Percentiles rank a stretch among this genome's conserved stretches.
These are phyloP conservation scores for Epichloe uncinata DNA, from an alignment of 2,329 filamentous ascomycete species.

Conservation along the genomic window DNA sequence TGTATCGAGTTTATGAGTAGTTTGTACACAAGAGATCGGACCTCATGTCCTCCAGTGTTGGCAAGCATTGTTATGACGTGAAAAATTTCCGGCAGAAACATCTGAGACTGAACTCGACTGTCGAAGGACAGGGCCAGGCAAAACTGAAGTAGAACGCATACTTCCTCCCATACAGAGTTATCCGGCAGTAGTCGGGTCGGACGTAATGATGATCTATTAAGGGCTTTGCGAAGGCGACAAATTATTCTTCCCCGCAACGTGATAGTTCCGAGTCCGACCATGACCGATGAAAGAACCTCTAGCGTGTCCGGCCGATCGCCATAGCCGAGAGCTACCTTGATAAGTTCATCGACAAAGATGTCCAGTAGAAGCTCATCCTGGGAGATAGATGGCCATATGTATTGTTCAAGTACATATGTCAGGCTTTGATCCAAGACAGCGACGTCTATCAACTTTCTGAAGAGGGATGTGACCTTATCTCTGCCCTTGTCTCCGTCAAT, in stretches of 20 bases:
- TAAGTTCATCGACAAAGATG: conserved; percentile 53
- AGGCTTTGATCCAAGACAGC: conserved; percentile 47
- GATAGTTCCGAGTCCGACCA: conserved; percentile 50
- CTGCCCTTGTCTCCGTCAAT: conserved; percentile 50
- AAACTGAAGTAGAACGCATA: conserved; percentile 53
- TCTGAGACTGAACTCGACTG: conserved; percentile 51
- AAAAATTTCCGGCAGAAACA: conserved; percentile 56
- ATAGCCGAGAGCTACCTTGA: conserved; percentile 47
- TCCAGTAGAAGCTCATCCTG: conserved; percentile 53
- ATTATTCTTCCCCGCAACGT: conserved; percentile 53
- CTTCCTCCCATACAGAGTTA: conserved; percentile 56
- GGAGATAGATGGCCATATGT: conserved; percentile 51
- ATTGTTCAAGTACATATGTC: conserved; percentile 47
- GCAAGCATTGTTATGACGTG: conserved; percentile 59
- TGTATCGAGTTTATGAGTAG: conserved; percentile 55
- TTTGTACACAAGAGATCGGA: conserved; percentile 47
- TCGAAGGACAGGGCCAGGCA: conserved; percentile 55
- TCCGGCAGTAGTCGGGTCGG: conserved; percentile 53
- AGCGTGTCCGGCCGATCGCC: conserved; percentile 45
- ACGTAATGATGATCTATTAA: conserved; percentile 53
- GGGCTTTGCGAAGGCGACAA: conserved; percentile 49
- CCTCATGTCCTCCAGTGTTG: conserved; percentile 46
- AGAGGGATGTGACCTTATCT: conserved; percentile 50
- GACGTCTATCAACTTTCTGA: conserved; percentile 54
- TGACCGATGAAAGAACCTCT: conserved; percentile 48